A percentile compares a stretch with the other conserved stretches of the same genome.
Evolutionary conservation across 2,329 filamentous ascomycete genomes (phyloP).

Genomic region (Lecanicillium sp.): DNA sequence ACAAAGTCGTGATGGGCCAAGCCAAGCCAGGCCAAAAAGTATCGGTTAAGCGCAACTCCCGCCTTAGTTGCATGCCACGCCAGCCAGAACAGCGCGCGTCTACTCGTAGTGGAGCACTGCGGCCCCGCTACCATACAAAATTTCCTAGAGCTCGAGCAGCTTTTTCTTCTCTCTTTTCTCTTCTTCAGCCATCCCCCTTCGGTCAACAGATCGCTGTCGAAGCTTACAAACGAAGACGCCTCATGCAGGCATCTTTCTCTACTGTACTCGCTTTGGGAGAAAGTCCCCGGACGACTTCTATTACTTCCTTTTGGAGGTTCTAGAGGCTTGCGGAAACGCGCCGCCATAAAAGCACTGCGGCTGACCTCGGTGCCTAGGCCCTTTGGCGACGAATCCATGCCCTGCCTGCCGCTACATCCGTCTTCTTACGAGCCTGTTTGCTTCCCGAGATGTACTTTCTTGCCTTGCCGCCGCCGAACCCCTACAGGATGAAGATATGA

Average conservation of each 20-base stretch:
- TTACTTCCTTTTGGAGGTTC: conserved; percentile 23
- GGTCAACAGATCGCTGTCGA: conserved; percentile 99
- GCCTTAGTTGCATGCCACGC: conserved; percentile 10
- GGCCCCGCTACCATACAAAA: conserved; percentile 1
- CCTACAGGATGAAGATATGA: conserved; percentile 81
- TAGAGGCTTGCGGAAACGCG: conserved; percentile 80
- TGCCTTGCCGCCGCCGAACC: conserved; percentile 29
- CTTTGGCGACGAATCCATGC: conserved; percentile 29
- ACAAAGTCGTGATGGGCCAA: conserved; percentile 15
- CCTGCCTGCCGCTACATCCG: conserved; percentile 39
- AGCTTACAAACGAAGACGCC: conserved; percentile 81
- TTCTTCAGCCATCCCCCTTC: conserved; percentile 61
- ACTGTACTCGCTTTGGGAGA: conserved; percentile 84
- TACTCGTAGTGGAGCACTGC: too few species aligned
- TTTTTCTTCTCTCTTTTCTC: conserved; percentile 14
- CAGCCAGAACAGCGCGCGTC: not conserved
- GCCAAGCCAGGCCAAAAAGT: conserved; percentile 10
- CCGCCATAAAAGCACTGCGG: conserved; percentile 99
- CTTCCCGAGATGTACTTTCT: conserved; percentile 21
- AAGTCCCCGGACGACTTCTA: conserved; percentile 93
- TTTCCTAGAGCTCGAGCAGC: conserved; percentile 8
- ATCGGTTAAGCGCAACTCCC: conserved; percentile 11
- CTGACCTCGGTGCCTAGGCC: conserved; percentile 62
- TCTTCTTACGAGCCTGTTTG: conserved; percentile 26
- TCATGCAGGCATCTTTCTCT: conserved; percentile 13